Evolutionary conservation across 225 moss, liverwort and hornwort genomes (phyloP).

Genomic region (Bryum argenteum): DNA sequence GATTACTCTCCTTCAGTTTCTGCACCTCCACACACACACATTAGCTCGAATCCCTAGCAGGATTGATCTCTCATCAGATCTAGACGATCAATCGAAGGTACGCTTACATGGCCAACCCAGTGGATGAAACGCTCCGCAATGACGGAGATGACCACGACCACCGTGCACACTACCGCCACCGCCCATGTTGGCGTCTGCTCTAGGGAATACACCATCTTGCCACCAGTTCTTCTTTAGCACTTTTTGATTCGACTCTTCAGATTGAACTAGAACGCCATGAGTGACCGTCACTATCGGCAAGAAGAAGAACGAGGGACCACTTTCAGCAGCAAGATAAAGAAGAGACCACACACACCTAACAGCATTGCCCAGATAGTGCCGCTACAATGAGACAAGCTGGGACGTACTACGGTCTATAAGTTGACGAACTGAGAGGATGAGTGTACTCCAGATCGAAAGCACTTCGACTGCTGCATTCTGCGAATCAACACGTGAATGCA

Average conservation of each 20-base stretch:
- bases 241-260: too few relatives aligned
- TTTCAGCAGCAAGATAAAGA: too few relatives aligned
- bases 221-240: too few relatives aligned
- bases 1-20: conserved; percentile 34
- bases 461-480: background rate
- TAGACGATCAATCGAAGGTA: background rate
- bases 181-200: conserved; percentile 53
- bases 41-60: too few relatives aligned
- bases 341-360: background rate
- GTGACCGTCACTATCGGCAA: too few relatives aligned
- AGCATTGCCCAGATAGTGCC: background rate
- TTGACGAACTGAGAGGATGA: background rate
- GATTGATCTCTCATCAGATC: too few relatives aligned
- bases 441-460: background rate
- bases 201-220: conserved; percentile 27
- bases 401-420: background rate
- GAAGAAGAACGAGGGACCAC: too few relatives aligned
- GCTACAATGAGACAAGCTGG: background rate
- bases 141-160: conserved; percentile 33
- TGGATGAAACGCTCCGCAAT: conserved; percentile 43
- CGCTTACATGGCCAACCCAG: conserved; percentile 34
- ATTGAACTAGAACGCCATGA: background rate
- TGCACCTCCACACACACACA: background rate
- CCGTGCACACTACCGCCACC: conserved; percentile 39
- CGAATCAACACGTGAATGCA: background rate